These are phyloP conservation scores for Suillus occidentalis DNA, from an alignment of 768 basidiomycete species.

Conservation along the genomic window DNA sequence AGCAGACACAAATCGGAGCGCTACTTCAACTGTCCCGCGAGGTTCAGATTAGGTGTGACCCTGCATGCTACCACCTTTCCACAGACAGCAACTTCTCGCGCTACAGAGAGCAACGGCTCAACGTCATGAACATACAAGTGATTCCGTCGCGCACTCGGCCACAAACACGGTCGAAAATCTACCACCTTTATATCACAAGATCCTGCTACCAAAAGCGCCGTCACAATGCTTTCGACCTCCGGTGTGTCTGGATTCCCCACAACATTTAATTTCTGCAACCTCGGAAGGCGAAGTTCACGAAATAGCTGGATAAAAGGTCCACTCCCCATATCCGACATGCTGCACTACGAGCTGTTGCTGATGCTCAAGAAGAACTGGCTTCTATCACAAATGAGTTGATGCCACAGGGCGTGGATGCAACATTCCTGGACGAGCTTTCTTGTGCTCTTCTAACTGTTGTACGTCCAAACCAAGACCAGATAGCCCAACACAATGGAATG, in stretches of 20 bases:
- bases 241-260: neutral
- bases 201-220: neutral
- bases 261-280: neutral
- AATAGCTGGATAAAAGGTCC: neutral
- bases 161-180: neutral
- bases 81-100: neutral
- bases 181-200: neutral
- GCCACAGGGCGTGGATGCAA: no score
- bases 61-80: neutral
- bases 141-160: neutral
- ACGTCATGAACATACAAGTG: neutral
- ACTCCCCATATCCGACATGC: no score
- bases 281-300: neutral
- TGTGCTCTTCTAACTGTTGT: no score
- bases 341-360: no score
- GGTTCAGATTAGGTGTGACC: neutral
- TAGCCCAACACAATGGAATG: no score
- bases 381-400: no score
- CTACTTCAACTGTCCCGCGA: no score
- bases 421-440: no score
- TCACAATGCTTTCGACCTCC: neutral
- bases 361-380: no score
- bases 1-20: neutral
- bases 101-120: neutral
- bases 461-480: no score